Percentiles rank a stretch among this genome's conserved stretches.
These are phyloP conservation scores for Penicillium atrosanguineum DNA, from an alignment of 495 filamentous ascomycete species.

Conservation along the genomic window DNA sequence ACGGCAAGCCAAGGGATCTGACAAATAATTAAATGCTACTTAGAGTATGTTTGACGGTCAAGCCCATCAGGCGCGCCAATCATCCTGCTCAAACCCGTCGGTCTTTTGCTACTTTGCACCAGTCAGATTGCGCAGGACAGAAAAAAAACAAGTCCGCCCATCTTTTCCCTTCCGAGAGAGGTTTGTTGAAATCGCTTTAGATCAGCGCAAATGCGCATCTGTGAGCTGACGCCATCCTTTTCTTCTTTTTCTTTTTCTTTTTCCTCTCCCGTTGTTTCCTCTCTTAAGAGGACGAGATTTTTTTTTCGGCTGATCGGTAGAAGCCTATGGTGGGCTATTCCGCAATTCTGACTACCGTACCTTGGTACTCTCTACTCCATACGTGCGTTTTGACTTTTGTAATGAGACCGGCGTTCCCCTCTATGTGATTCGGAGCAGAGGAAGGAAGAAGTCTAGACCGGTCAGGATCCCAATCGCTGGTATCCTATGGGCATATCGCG, in stretches of 20 bases:
- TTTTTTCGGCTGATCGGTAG: constrained; percentile 3
- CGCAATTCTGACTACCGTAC: background rate
- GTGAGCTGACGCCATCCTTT: constrained; percentile 19
- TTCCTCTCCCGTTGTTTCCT: too few relatives aligned
- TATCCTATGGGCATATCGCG: constrained; percentile 7
- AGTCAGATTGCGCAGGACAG: constrained; percentile 14
- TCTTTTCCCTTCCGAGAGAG: constrained; percentile 3
- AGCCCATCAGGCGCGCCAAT: constrained; percentile 6
- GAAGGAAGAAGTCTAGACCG: constrained; percentile 28
- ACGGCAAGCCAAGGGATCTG: constrained; percentile 8
- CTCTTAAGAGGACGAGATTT: background rate
- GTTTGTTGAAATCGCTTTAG: constrained; percentile 4
- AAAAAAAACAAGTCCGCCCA: constrained; percentile 12
- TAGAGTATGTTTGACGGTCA: constrained; percentile 8
- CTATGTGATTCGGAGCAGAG: constrained; percentile 16
- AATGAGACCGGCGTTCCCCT: constrained; percentile 3
- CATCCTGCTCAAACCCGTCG: constrained; percentile 14
- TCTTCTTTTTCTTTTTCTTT: background rate
- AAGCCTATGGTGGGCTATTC: background rate
- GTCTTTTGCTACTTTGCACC: constrained; percentile 14
- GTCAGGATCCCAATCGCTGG: constrained; percentile 23
- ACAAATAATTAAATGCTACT: constrained; percentile 13
- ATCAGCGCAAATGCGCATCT: constrained; percentile 9
- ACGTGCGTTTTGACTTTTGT: background rate
- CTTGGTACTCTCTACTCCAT: background rate